Conservation (phyloP, 1,284 basidiomycete species). For the Malassezia cuniculi region DNA sequence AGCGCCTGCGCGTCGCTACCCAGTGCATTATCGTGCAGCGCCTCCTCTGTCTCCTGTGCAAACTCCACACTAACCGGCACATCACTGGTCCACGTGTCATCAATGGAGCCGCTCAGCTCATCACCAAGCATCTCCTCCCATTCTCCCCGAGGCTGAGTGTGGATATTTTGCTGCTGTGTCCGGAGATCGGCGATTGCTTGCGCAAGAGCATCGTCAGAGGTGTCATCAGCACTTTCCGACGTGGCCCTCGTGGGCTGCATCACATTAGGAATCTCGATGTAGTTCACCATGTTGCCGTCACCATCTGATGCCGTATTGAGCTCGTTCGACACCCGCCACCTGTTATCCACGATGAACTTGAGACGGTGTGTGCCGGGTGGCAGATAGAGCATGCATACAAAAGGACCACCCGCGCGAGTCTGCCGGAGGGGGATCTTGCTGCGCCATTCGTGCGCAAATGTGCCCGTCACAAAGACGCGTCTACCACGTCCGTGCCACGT, state of each 20-base stretch:
- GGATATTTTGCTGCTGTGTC: background rate
- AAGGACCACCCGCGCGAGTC: conserved; percentile 22
- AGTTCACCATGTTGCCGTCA: conserved; percentile 88
- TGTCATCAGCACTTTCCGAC: too few relatives aligned
- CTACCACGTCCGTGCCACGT: conserved; percentile 35
- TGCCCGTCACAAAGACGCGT: conserved; percentile 52
- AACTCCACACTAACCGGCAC: conserved; percentile 43
- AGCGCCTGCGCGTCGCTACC: conserved; percentile 8
- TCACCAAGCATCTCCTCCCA: conserved; percentile 34
- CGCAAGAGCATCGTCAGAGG: conserved; percentile 8
- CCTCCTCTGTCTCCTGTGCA: conserved; percentile 40
- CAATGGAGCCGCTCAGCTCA: conserved; percentile 14
- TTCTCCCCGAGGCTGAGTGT: conserved; percentile 15
- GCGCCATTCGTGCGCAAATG: conserved; percentile 53
- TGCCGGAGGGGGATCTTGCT: conserved; percentile 45
- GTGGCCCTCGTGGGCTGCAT: conserved; percentile 7
- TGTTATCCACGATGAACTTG: conserved; percentile 88
- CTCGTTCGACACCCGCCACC: conserved; percentile 62
- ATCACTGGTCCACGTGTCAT: conserved; percentile 44
- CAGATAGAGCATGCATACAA: conserved; percentile 35
- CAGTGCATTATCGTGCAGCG: conserved; percentile 13
- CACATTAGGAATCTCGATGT: conserved; percentile 48
- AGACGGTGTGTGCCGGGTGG: conserved; percentile 86
- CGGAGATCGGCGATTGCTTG: conserved; percentile 10
- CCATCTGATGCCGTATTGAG: conserved; percentile 85